Base-by-base conservation (phyloP, 495 filamentous ascomycete species). In the Penicillium tannophilum region DNA sequence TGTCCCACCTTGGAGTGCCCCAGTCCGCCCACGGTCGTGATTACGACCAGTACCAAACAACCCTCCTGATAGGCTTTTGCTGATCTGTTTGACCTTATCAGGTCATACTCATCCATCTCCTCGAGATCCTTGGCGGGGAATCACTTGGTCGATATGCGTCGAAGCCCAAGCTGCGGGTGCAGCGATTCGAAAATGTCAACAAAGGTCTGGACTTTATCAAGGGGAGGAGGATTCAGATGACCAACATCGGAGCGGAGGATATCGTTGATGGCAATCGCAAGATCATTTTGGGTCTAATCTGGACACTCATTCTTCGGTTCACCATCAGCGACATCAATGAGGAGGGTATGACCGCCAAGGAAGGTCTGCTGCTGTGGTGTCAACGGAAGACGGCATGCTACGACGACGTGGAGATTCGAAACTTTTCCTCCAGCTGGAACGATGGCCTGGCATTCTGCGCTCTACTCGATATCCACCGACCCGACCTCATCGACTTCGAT, bases 261-360 rank as follows among this genome's bases (percentile, higher is more conserved):
- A 91, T 98, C 28, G 94, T 98, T 23, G 95, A 98, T 70, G 95
- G 95, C 33, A 98, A 98, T 72, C 83, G 88, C 56, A 98, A 98
- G 82, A 96, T 98, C 61, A 97, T 98, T 59, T 78, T 98, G 24
- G 94, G 94, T 23, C 78, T 98, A 52, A 96, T 98, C 66, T 98
- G 94, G 94, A 97, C 92, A 19, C 79, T 98, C 31, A 98, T 98
- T 88, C 76, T 97, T 60, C 80, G 95, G 43, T 98, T 98, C 72
- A 98, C 94, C 52, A 98, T 98, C 73, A 97, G 89, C 68, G 93
- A 98, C 75, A 98, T 98, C 79, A 97, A 95, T 71, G 88, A 91
- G 71, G 95, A 97, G 80, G 95, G 95, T 56, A 89, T 97, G 88
- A 97, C 92, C 46, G 95, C 95, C 17, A 97, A 97, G 76, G 94